These are phyloP conservation scores for Chernovozyma sophiae-reginae DNA, from an alignment of 1,139 yeast genomes.

Conservation along the genomic window DNA sequence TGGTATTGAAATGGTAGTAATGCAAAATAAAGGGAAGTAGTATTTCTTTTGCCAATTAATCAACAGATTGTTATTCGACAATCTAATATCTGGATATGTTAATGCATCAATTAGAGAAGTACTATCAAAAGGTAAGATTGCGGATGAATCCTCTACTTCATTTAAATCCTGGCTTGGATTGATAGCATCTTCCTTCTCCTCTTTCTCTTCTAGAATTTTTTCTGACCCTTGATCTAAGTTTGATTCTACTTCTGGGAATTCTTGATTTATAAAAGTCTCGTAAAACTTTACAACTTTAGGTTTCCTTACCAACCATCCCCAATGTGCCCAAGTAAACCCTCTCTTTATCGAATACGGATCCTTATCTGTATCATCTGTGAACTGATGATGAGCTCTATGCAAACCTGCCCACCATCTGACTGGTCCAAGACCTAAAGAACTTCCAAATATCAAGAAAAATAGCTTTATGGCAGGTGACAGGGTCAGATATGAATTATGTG, in stretches of 20 bases:
- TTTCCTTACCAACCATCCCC: conserved; percentile 59
- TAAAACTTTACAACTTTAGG: conserved; percentile 40
- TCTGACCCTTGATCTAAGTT: neutral
- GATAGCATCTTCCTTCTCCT: neutral
- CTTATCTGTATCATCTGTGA: conserved; percentile 57
- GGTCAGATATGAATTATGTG: conserved; percentile 54
- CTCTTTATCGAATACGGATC: conserved; percentile 65
- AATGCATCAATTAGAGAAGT: neutral
- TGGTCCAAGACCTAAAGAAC: conserved; percentile 61
- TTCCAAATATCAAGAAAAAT: conserved; percentile 50
- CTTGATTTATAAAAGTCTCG: conserved; percentile 35
- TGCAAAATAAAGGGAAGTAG: conserved; percentile 34
- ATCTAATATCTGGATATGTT: neutral
- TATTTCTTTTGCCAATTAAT: conserved; percentile 57
- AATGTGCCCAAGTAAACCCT: conserved; percentile 57
- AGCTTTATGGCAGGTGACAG: conserved; percentile 31
- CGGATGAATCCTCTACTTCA: neutral
- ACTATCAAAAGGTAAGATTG: neutral
- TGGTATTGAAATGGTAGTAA: conserved; percentile 51
- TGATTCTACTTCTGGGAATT: conserved; percentile 28
- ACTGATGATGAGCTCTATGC: conserved; percentile 69
- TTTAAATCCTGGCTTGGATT: neutral
- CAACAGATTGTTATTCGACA: conserved; percentile 19
- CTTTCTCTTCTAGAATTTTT: neutral
- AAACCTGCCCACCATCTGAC: conserved; percentile 60